A percentile compares a stretch with the other conserved stretches of the same genome.
These are phyloP conservation scores for Neurospora sp. DNA, from an alignment of 495 filamentous ascomycete genomes.

Conservation along the genomic window DNA sequence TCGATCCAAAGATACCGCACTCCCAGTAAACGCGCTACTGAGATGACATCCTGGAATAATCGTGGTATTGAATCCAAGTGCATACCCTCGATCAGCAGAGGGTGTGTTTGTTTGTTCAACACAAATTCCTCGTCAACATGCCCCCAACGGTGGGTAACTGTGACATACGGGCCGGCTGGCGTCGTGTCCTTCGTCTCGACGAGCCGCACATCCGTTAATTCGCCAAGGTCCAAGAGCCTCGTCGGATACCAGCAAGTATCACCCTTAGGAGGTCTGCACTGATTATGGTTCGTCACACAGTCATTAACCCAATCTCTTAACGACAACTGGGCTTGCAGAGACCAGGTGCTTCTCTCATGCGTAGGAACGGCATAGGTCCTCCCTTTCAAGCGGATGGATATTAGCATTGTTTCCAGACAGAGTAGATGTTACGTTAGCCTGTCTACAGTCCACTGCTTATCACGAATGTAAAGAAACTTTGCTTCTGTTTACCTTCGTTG, in stretches of 20 bases:
- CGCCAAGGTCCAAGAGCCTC: neutral
- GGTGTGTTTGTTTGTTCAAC: neutral
- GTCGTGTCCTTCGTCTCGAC: neutral
- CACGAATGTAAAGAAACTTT: neutral
- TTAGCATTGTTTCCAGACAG: neutral
- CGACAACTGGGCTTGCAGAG: too few relatives aligned
- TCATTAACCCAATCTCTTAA: neutral
- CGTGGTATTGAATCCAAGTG: neutral
- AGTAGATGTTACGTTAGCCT: neutral
- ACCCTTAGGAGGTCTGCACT: neutral
- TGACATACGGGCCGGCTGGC: neutral
- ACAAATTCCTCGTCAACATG: neutral
- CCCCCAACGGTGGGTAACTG: conserved; percentile 1
- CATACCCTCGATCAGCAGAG: neutral
- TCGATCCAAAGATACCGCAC: neutral
- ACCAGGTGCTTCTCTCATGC: neutral
- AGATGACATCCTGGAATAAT: neutral
- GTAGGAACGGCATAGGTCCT: neutral
- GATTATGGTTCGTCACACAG: neutral
- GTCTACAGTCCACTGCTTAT: neutral
- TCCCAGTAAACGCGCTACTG: neutral
- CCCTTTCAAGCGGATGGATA: neutral
- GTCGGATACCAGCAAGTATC: neutral
- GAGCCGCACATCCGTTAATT: neutral
- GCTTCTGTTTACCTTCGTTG: neutral